Conservation (phyloP, 805 yeast species). For the Yueomyces sinensis region DNA sequence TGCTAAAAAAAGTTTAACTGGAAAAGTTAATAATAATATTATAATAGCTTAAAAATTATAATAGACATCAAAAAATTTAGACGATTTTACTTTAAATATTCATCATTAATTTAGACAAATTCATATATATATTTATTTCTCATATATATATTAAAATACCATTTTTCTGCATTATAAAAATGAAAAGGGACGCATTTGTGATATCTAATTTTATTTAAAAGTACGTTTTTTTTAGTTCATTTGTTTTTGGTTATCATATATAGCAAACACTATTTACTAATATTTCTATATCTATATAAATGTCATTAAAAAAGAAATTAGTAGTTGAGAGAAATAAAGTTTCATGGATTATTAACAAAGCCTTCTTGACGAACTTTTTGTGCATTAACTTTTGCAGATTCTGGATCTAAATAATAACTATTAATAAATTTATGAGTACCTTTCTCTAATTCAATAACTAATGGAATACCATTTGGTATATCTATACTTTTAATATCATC, state of each 20-base stretch:
- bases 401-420: constrained; percentile 66
- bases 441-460: constrained; percentile 50
- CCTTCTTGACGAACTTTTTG: constrained; percentile 75
- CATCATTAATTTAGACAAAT: not conserved
- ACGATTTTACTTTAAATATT: no score
- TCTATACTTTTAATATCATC: constrained; percentile 59
- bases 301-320: not conserved
- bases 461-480: constrained; percentile 76
- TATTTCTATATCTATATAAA: not conserved
- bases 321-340: not conserved
- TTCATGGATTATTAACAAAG: constrained; percentile 22
- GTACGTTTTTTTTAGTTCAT: no score
- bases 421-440: constrained; percentile 31
- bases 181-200: no score
- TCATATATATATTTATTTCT: no score
- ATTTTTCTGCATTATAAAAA: no score
- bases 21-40: no score
- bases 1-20: constrained; percentile 70
- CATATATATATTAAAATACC: no score
- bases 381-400: constrained; percentile 65
- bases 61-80: no score
- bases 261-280: no score
- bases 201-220: no score
- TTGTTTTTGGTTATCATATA: not conserved
- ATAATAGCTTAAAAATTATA: no score